Base-by-base conservation (phyloP, 352 stramenopile species). In the Globisporangium spiculum region DNA sequence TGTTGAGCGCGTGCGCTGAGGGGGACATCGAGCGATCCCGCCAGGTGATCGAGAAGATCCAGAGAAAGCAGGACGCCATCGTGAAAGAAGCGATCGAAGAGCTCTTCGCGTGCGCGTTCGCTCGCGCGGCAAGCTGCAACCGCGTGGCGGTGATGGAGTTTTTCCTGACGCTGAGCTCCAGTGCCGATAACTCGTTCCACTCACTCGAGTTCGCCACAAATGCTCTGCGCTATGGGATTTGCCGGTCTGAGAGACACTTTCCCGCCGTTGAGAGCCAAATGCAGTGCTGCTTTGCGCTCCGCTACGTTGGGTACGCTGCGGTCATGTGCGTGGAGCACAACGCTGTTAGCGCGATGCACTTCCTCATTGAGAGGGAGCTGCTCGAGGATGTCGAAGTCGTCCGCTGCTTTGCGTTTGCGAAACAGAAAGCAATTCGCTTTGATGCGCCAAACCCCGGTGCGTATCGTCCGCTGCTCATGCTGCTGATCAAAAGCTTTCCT, bases 251-350 rank as follows among this genome's bases (percentile, higher is more conserved):
- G 22, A 70, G 55, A 27, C 74, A 75, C 58, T 86, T 84, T 32
- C 72, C 72, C 27, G 67, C 48, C 5, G 54, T 75, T 44, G 20
- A 24, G 5, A 50, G n/a, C 8, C 52, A 56, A 30, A 72, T 83
- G 63, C 70, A 73, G 34, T 77, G 75, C 58, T 79, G 75, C 60
- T 76, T 69, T 27, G 75, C 78, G 3, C 59, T 82, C 27, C 76
- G 76, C 14, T 86, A 86, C 59, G 36, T 82, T 10, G 78, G 76
- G 1, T 84, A 78, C 30, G 74, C 78, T 0, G 76, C 75, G 4
- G 48, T 82, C 18, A 62, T 78, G 55, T 78, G 78, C 52, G 67
- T 86, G n/a, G 75, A 86, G 58, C 75, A 82, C 50, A 81, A 83
- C 24, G 26, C 76, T 32, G 20, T 76, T n/a, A 24, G 60, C 10